A percentile compares a stretch with the other conserved stretches of the same genome.
phyloP scores from a whole-genome alignment of 2,329 filamentous ascomycete species.

The Fusarium sp. region DNA sequence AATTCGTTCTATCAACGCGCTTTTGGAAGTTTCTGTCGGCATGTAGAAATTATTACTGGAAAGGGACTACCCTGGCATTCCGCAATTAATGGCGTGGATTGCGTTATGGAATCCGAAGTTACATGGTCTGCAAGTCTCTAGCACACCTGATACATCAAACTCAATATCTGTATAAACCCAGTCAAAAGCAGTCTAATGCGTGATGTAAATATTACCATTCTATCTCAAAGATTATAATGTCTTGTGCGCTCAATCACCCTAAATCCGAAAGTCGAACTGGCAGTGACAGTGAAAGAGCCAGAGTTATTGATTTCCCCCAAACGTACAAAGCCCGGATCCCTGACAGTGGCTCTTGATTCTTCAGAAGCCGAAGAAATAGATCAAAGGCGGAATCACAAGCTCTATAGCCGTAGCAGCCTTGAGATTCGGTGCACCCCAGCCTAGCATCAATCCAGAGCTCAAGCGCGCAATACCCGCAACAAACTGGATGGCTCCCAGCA shows the following conservation, averaged over 20 bases:
- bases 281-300: background rate
- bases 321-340: accelerated
- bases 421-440: background rate
- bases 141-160: background rate
- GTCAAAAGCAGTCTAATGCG: no score
- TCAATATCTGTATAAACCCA: no score
- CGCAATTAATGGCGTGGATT: background rate
- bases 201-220: no score
- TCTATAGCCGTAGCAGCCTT: background rate
- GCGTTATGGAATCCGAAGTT: background rate
- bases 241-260: no score
- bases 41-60: background rate
- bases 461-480: background rate
- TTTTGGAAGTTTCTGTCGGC: background rate
- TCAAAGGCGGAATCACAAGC: background rate
- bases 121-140: background rate
- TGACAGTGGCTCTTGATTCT: background rate
- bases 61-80: background rate
- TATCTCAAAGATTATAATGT: no score
- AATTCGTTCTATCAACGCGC: accelerated
- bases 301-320: accelerated
- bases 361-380: background rate
- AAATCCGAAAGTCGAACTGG: no score
- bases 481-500: background rate
- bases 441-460: background rate